phyloP scores from a whole-genome alignment of 2,329 filamentous ascomycete genomes.

The Calonectria pteridis region DNA sequence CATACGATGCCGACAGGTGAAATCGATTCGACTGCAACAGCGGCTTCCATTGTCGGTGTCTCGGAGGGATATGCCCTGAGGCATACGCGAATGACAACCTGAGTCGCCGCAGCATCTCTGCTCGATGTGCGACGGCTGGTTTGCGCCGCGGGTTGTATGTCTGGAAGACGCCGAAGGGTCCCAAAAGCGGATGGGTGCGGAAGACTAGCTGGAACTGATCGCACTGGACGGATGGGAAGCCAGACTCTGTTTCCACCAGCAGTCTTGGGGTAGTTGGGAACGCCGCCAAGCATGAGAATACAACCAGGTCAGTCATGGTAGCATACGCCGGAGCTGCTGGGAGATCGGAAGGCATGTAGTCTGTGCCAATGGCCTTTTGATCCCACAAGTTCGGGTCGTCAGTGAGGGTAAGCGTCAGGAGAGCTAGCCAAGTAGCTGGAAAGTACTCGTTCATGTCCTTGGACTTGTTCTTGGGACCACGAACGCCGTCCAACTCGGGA shows the following conservation, averaged over 20 bases:
- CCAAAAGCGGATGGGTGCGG: background rate
- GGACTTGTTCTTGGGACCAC: background rate
- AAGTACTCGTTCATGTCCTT: constrained; percentile 1
- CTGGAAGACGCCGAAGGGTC: background rate
- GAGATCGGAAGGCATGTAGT: background rate
- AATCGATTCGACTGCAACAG: no score
- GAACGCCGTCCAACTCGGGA: background rate
- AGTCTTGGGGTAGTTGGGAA: background rate
- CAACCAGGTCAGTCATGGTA: background rate
- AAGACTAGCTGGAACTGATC: background rate
- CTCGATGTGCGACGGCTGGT: background rate
- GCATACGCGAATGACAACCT: background rate
- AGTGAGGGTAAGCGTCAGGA: background rate
- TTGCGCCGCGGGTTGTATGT: background rate
- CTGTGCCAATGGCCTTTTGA: constrained; percentile 1
- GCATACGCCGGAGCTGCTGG: background rate
- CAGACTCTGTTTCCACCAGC: background rate
- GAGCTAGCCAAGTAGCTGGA: background rate
- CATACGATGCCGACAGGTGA: background rate
- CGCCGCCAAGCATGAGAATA: background rate
- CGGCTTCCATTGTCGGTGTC: background rate
- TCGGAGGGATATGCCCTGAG: background rate
- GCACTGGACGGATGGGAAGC: background rate
- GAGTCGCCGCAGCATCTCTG: background rate
- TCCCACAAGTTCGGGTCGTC: background rate